A percentile compares a stretch with the other conserved stretches of the same genome.
These are phyloP conservation scores for Annulohypoxylon truncatum DNA, from an alignment of 2,329 filamentous ascomycete species.

Conservation along the genomic window DNA sequence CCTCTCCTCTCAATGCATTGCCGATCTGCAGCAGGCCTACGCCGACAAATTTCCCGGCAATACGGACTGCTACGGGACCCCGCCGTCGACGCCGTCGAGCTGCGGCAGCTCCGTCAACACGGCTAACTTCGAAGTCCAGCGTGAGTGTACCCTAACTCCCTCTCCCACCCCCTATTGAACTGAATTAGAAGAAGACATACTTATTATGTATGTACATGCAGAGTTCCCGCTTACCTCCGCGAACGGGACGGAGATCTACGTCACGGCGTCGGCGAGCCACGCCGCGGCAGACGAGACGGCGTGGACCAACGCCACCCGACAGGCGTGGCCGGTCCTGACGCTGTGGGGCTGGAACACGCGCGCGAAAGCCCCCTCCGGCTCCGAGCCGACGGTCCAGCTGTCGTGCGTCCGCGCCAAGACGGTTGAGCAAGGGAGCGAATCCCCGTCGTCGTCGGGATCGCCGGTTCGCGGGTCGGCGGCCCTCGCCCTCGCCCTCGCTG, in stretches of 20 bases:
- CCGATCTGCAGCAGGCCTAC: conserved; percentile 46
- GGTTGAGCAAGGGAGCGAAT: conserved; percentile 23
- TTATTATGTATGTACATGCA: conserved; percentile 24
- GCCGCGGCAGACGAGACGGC: conserved; percentile 32
- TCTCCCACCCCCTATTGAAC: not conserved
- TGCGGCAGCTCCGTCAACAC: conserved; percentile 41
- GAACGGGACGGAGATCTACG: conserved; percentile 44
- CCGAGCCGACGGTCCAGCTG: conserved; percentile 39
- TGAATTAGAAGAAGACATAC: not conserved
- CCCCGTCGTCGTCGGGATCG: conserved; percentile 20
- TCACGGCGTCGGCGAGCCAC: conserved; percentile 44
- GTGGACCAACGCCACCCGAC: conserved; percentile 29
- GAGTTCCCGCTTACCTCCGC: conserved; percentile 43
- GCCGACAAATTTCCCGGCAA: conserved; percentile 41
- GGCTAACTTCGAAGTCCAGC: conserved; percentile 41
- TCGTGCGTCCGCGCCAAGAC: conserved; percentile 42
- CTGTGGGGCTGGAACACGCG: conserved; percentile 48
- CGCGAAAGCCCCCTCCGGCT: conserved; percentile 37
- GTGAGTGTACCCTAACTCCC: conserved; percentile 26
- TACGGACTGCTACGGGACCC: conserved; percentile 45
- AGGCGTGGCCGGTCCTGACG: conserved; percentile 44
- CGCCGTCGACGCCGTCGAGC: conserved; percentile 43
- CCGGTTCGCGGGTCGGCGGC: not conserved
- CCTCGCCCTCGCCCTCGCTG: conserved; percentile 1
- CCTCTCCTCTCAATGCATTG: conserved; percentile 42